Evolutionary conservation across 306 rosid genomes (phyloP).

Genomic region (Lablab purpureus): DNA sequence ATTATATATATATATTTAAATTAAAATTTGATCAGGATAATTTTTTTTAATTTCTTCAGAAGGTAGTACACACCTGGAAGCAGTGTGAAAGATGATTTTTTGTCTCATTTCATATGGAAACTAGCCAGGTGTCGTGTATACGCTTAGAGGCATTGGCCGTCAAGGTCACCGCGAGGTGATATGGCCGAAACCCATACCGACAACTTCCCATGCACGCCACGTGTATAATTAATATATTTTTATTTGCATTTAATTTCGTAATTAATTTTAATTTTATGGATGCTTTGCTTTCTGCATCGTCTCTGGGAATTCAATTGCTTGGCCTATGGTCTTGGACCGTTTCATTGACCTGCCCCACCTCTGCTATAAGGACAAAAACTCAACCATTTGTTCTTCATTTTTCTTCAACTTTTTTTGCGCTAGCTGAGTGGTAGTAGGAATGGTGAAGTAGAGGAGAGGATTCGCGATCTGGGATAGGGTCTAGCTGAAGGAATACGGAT

Average conservation of each 20-base stretch:
- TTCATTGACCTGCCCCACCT: constrained; percentile 22
- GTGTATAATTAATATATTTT: not conserved
- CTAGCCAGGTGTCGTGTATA: not conserved
- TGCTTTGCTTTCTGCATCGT: constrained; percentile 45
- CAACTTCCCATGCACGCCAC: constrained; percentile 44
- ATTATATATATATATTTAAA: too few relatives aligned
- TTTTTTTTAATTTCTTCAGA: not conserved
- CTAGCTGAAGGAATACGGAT: not conserved
- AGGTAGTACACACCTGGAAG: not conserved
- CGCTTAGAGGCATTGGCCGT: not conserved
- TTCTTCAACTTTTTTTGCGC: not conserved
- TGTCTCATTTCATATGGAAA: not conserved
- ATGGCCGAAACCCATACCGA: constrained; percentile 36
- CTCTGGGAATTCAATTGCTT: constrained; percentile 17
- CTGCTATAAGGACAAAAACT: constrained; percentile 15
- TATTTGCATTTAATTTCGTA: not conserved
- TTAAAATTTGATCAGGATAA: not conserved
- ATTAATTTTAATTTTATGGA: not conserved
- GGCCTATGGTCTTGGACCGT: constrained; percentile 18
- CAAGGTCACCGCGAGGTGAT: not conserved
- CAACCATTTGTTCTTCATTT: not conserved
- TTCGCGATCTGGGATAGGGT: constrained; percentile 50
- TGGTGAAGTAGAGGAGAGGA: constrained; percentile 23
- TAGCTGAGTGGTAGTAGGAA: not conserved
- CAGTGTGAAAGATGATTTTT: not conserved